Percentiles rank a stretch among this genome's conserved stretches.
Conservation (phyloP, 2,329 filamentous ascomycete genomes). For the Teratosphaeria nubilosa region DNA sequence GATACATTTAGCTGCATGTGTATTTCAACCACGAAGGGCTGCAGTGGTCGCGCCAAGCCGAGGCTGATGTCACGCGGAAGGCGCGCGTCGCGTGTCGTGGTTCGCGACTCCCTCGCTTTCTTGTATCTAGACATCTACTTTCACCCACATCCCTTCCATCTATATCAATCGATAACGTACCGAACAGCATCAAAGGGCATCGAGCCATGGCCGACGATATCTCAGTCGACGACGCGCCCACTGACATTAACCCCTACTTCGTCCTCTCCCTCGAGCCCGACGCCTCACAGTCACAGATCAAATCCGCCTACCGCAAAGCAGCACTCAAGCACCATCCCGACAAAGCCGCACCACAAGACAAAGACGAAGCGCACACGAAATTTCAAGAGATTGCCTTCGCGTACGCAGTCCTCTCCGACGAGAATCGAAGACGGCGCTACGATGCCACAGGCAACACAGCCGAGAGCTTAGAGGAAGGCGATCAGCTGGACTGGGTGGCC, state of each 20-base stretch:
- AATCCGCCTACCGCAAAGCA: constrained; percentile 81
- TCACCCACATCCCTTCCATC: not conserved
- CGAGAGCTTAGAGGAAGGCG: constrained; percentile 59
- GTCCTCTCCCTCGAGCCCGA: constrained; percentile 61
- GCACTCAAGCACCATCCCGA: constrained; percentile 71
- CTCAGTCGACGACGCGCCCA: not conserved
- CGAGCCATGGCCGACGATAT: not conserved
- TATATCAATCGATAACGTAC: too few relatives aligned
- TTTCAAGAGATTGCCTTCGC: constrained; percentile 92
- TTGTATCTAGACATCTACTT: not conserved
- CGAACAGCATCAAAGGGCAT: not conserved
- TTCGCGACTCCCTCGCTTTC: not conserved
- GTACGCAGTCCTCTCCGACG: constrained; percentile 83
- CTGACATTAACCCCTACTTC: constrained; percentile 58
- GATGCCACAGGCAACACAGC: constrained; percentile 83
- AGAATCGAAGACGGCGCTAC: constrained; percentile 70
- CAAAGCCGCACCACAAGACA: constrained; percentile 49
- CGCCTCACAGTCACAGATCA: constrained; percentile 71
- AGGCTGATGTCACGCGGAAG: not conserved
- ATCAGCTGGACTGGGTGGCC: constrained; percentile 75
- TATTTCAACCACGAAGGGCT: not conserved
- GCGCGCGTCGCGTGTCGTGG: not conserved
- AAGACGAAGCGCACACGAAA: constrained; percentile 61
- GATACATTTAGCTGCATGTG: too few relatives aligned
- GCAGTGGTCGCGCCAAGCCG: not conserved